Evolutionary conservation across 768 basidiomycete genomes (phyloP).

Genomic region (Leccinum disarticulatum): DNA sequence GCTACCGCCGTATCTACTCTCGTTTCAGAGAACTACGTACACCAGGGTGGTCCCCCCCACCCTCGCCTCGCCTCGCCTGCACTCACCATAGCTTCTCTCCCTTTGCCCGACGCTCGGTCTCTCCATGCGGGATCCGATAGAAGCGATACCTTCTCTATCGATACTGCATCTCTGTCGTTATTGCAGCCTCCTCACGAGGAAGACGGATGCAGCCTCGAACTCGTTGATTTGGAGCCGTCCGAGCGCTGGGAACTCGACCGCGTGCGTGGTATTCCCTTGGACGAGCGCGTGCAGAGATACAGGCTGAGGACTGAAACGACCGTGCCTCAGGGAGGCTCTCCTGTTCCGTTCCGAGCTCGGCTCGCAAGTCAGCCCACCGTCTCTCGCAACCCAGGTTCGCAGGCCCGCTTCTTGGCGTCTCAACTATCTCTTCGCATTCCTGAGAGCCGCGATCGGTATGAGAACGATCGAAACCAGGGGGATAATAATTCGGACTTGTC

Average conservation of each 20-base stretch:
- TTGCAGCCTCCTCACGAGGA: slow-evolving; percentile 37
- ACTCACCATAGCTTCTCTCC: slow-evolving; percentile 27
- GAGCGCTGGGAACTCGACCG: slow-evolving; percentile 47
- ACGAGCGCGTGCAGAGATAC: slow-evolving; percentile 40
- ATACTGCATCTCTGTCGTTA: slow-evolving; percentile 17
- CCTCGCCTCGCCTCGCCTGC: slow-evolving; percentile 25
- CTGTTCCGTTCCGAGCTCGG: slow-evolving; percentile 31
- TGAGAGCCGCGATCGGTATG: slow-evolving; percentile 32
- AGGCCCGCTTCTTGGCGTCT: slow-evolving; percentile 34
- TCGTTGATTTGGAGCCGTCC: slow-evolving; percentile 48
- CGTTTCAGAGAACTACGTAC: slow-evolving; percentile 41
- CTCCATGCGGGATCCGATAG: slow-evolving; percentile 21
- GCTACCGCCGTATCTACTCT: slow-evolving; percentile 44
- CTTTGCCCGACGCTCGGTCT: slow-evolving; percentile 11
- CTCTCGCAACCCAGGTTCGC: slow-evolving; percentile 27
- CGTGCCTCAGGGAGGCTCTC: slow-evolving; percentile 13
- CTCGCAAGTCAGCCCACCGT: slow-evolving; percentile 30
- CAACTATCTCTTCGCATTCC: slow-evolving; percentile 35
- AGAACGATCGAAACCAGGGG: slow-evolving; percentile 29
- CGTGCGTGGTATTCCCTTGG: slow-evolving; percentile 41
- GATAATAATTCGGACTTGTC: slow-evolving; percentile 33
- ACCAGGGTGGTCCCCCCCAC: slow-evolving; percentile 27
- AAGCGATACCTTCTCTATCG: slow-evolving; percentile 24
- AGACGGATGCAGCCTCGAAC: slow-evolving; percentile 51
- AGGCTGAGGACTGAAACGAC: slow-evolving; percentile 34